phyloP scores from a whole-genome alignment of 345 rosid species.

The Aethionema arabicum region DNA sequence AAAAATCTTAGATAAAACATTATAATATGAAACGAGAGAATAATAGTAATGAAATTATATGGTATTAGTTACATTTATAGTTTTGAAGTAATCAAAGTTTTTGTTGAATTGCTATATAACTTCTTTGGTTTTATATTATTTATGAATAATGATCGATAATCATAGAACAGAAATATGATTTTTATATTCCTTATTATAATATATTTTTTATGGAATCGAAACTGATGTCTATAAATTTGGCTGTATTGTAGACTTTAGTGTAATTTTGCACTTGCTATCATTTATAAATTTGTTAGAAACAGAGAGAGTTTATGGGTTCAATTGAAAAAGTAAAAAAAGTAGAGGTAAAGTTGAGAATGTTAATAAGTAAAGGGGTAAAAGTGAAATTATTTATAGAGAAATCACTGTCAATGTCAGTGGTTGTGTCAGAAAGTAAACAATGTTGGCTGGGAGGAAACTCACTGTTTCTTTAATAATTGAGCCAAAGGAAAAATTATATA shows the following conservation, averaged over 20 bases:
- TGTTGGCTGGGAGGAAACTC: constrained; percentile 42
- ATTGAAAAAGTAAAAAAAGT: constrained; percentile 9
- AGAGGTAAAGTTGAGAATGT: constrained; percentile 10
- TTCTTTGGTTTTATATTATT: no score
- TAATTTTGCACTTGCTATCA: background rate
- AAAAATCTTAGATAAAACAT: no score
- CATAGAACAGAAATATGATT: no score
- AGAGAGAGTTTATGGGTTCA: constrained; percentile 5
- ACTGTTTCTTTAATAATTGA: constrained; percentile 28
- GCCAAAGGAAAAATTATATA: constrained; percentile 5
- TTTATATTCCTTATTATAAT: no score
- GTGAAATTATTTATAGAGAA: constrained; percentile 11
- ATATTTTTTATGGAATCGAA: background rate
- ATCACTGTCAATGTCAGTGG: constrained; percentile 39
- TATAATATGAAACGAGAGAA: no score
- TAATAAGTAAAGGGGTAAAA: constrained; percentile 10
- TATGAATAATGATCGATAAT: no score
- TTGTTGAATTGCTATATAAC: no score
- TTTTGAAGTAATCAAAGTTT: no score
- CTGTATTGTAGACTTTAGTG: background rate
- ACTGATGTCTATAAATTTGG: no score
- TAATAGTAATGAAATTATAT: no score
- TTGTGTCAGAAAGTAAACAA: constrained; percentile 33
- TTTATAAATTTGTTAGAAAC: background rate
- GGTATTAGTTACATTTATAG: no score